Conservation (phyloP, 768 basidiomycete species). For the Boletus subparvulus region DNA sequence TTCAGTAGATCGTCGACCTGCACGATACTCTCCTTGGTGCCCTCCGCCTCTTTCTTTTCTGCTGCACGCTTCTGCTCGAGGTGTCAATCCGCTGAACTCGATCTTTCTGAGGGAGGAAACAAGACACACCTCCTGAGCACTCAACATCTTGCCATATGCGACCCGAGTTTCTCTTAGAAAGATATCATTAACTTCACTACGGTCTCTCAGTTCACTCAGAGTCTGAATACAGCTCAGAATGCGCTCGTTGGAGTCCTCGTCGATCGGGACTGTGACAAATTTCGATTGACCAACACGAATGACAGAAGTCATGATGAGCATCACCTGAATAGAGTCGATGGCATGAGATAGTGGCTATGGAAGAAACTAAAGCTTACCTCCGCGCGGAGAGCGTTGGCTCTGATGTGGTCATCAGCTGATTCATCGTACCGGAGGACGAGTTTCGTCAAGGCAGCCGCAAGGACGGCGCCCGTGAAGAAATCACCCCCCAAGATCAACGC, state of each 20-base stretch:
- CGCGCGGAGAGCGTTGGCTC: constrained; percentile 74
- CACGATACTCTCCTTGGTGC: constrained; percentile 59
- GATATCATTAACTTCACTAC: constrained; percentile 59
- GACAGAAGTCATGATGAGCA: constrained; percentile 97
- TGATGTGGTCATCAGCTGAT: constrained; percentile 48
- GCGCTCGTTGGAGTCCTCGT: constrained; percentile 96
- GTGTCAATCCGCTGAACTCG: not conserved
- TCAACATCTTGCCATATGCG: constrained; percentile 95
- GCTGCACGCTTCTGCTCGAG: constrained; percentile 72
- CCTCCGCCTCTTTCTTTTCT: constrained; percentile 87
- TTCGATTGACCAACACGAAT: constrained; percentile 98
- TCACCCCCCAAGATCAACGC: constrained; percentile 92
- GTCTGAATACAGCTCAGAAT: constrained; percentile 96
- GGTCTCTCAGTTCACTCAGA: constrained; percentile 71
- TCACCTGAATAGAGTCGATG: constrained; percentile 52
- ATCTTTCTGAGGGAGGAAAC: not conserved
- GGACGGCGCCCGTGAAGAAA: constrained; percentile 92
- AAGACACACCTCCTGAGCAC: constrained; percentile 77
- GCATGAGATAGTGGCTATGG: not conserved
- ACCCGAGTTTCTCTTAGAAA: constrained; percentile 86
- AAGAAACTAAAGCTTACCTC: constrained; percentile 50
- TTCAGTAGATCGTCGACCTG: constrained; percentile 92
- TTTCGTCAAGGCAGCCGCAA: constrained; percentile 90
- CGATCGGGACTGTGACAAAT: constrained; percentile 91
- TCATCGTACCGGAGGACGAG: constrained; percentile 75